Evolutionary conservation across 768 basidiomycete species (phyloP).

Genomic region (Mrakia hoshinonis): DNA sequence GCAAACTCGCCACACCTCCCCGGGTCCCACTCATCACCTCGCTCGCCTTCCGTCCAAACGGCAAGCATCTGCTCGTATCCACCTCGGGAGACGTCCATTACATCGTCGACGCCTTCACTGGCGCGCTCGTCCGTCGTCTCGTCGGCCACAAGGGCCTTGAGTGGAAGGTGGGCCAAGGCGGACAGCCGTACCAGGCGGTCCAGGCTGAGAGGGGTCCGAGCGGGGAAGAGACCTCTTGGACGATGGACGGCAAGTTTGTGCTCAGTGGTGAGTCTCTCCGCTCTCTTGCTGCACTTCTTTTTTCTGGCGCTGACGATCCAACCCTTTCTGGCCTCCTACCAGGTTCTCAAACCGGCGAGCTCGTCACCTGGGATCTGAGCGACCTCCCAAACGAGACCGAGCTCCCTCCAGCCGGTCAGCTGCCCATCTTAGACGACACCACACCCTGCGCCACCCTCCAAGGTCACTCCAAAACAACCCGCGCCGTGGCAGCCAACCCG

Average conservation of each 20-base stretch:
- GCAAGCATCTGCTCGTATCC: conserved; percentile 80
- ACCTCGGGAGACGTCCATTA: conserved; percentile 91
- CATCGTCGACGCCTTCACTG: conserved; percentile 81
- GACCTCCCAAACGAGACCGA: conserved; percentile 31
- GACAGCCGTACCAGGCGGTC: conserved; percentile 43
- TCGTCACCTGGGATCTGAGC: conserved; percentile 74
- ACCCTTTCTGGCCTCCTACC: too few relatives aligned
- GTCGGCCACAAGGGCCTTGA: conserved; percentile 79
- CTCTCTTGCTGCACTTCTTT: conserved; percentile 34
- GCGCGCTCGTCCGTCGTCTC: conserved; percentile 70
- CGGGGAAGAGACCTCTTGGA: conserved; percentile 90
- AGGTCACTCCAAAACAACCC: conserved; percentile 70
- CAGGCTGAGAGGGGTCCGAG: conserved; percentile 67
- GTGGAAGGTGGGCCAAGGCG: conserved; percentile 47
- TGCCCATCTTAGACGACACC: conserved; percentile 9
- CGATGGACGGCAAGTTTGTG: conserved; percentile 85
- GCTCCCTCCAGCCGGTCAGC: conserved; percentile 35
- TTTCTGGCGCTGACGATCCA: too few relatives aligned
- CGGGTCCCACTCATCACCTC: conserved; percentile 85
- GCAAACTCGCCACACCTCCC: conserved; percentile 71
- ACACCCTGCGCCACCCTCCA: conserved; percentile 45
- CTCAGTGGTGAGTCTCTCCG: conserved; percentile 51
- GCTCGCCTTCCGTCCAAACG: conserved; percentile 78
- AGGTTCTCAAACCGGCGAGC: conserved; percentile 56
- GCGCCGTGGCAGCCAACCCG: conserved; percentile 87